Evolutionary conservation across 768 basidiomycete species (phyloP), one percentile per base, ranked within the genome.

Genomic region (Trametes elegans): DNA sequence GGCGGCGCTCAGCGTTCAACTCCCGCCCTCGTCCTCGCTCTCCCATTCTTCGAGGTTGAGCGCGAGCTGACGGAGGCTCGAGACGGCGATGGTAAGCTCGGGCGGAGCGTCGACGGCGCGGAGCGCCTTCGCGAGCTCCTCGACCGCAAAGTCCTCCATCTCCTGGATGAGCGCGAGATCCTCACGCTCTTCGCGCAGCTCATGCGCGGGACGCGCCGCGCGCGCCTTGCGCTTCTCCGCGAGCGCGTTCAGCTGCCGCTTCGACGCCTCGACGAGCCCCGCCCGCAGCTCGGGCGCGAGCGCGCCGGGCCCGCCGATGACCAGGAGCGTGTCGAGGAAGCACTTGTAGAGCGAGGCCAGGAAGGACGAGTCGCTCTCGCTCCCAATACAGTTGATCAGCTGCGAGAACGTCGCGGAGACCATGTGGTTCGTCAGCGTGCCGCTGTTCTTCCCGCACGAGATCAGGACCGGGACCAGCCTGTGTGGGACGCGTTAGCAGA

Each of bases 121-220:
- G 49, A 90, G 63, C 70, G 87, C 74, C 75, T 81, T 85, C 40
- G 71, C 78, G 83, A 91, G 89, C 66, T 90, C 90, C 66, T 90
- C 88, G 60, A 90, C 66, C 61, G 83, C 86, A 64, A 87, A 90
- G 52, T 88, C 88, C 67, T 90, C 90, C 71, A 90, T 84, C 74
- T 93, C 89, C 68, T 92, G 88, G 34, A 88, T 65, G 49, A 90
- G 66, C 66, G 79, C 80, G 60, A 88, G 70, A 59, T 91, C 88
- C 58, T 90, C 87, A 53, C 73, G 72, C 46, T 90, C 87, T 49
- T 83, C 79, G 51, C 74, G 73, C 59, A 64, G 49, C 48, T 66
- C 69, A 16, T 50, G 47, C 18, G 66, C 62, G 13, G 69, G 70
- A 16, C 75, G 62, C 53, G 74, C 68, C 5, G 76, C 68, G 19